A percentile compares a stretch with the other conserved stretches of the same genome.
phyloP scores from a whole-genome alignment of 1,139 yeast genomes.

The Pneumocystis carinii region DNA sequence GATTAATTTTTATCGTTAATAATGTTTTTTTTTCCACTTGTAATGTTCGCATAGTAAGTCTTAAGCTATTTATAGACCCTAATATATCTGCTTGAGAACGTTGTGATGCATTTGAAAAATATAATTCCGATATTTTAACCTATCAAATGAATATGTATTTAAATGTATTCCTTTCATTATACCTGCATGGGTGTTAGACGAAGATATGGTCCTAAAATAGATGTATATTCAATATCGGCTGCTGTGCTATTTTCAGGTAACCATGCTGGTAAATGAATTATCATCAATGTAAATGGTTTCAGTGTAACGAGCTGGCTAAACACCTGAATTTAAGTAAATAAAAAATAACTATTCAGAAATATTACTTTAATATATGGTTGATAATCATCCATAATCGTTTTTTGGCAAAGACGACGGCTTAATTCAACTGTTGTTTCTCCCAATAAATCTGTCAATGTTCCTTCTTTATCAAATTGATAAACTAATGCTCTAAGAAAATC shows the following conservation, averaged over 20 bases:
- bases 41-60: not conserved
- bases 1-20: not conserved
- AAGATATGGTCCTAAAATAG: conserved; percentile 66
- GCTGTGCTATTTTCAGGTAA: conserved; percentile 28
- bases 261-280: conserved; percentile 32
- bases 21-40: not conserved
- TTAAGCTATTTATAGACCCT: conserved; percentile 2
- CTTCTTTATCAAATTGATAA: conserved; percentile 50
- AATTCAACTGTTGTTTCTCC: conserved; percentile 29
- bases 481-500: conserved; percentile 47
- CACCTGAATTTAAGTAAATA: conserved; percentile 21
- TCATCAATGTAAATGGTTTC: conserved; percentile 46
- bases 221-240: conserved; percentile 40
- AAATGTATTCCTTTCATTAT: not conserved
- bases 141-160: not conserved
- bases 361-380: conserved; percentile 38
- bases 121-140: conserved; percentile 14
- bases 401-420: conserved; percentile 14
- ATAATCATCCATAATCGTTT: conserved; percentile 27
- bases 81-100: conserved; percentile 16
- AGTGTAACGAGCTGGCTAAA: conserved; percentile 46
- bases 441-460: conserved; percentile 43
- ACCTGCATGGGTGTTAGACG: conserved; percentile 58
- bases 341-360: not conserved
- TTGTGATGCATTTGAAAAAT: conserved; percentile 19